phyloP scores from a whole-genome alignment of 2,329 filamentous ascomycete genomes.

The Dactylellina haptotyla region DNA sequence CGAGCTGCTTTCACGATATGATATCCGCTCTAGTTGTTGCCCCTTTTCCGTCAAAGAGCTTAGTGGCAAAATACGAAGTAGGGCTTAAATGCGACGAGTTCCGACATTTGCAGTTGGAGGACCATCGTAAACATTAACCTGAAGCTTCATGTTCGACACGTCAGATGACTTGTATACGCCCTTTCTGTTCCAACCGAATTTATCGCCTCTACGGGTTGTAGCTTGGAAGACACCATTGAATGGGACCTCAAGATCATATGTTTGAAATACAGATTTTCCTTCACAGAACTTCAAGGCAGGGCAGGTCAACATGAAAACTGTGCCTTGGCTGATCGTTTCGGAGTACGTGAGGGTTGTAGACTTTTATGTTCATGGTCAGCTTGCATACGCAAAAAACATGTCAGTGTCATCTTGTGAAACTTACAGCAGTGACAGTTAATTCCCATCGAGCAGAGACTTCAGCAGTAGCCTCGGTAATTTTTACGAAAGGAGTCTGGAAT shows the following conservation, averaged over 20 bases:
- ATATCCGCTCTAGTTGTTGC: neutral
- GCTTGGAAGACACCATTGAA: conserved; percentile 37
- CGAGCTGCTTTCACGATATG: neutral
- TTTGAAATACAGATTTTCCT: conserved; percentile 43
- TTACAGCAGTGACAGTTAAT: conserved; percentile 34
- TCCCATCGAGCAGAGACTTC: conserved; percentile 21
- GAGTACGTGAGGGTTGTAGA: conserved; percentile 35
- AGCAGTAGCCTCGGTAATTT: conserved; percentile 16
- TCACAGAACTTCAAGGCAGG: conserved; percentile 40
- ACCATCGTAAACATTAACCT: conserved; percentile 37
- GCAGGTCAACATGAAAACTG: conserved; percentile 27
- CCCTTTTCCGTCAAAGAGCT: neutral
- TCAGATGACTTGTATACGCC: conserved; percentile 38
- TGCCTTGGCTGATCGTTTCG: conserved; percentile 33
- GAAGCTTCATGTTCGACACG: conserved; percentile 48
- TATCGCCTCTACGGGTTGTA: conserved; percentile 33
- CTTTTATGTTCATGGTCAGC: conserved; percentile 7
- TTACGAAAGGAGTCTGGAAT: conserved; percentile 18
- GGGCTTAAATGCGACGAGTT: neutral
- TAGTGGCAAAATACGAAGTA: neutral
- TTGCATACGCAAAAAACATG: neutral
- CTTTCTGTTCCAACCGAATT: conserved; percentile 42
- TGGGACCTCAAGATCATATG: conserved; percentile 38
- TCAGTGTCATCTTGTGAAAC: neutral
- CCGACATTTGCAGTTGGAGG: conserved; percentile 14